Evolutionary conservation across 139 green algal species (phyloP).

Genomic region (Dunaliella sp.): DNA sequence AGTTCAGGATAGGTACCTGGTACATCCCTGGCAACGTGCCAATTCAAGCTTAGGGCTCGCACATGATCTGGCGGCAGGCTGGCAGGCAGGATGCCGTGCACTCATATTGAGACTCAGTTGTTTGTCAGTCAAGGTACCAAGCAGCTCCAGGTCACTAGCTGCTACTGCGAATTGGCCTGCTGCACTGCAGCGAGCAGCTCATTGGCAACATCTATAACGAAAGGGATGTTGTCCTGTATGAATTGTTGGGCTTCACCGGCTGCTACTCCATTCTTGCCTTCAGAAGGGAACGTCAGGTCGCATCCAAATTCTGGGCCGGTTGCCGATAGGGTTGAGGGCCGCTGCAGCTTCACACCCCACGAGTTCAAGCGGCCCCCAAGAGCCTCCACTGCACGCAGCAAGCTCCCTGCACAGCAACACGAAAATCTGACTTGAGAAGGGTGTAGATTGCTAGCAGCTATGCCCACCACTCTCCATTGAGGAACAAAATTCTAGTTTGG

Average conservation of each 20-base stretch:
- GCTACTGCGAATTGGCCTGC: background rate
- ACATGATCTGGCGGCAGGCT: no score
- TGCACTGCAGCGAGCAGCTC: background rate
- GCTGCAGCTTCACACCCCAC: background rate
- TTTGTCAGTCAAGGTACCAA: no score
- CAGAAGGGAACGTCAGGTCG: background rate
- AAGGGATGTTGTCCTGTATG: background rate
- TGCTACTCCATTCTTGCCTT: background rate
- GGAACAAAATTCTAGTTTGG: no score
- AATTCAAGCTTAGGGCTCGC: no score
- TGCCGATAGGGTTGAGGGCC: background rate
- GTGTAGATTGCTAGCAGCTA: no score
- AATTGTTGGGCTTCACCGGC: background rate
- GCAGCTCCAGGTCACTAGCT: no score
- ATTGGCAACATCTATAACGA: background rate
- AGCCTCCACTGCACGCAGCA: background rate
- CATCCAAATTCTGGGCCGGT: background rate
- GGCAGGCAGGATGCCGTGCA: no score
- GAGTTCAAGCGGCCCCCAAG: background rate
- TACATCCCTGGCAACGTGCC: no score
- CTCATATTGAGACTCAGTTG: no score
- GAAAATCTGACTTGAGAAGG: no score
- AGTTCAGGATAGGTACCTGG: no score
- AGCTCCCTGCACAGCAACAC: background rate
- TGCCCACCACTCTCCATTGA: no score